These are phyloP conservation scores for Arabidopsis hybrid DNA, from an alignment of 441 rosid species.

Conservation along the genomic window DNA sequence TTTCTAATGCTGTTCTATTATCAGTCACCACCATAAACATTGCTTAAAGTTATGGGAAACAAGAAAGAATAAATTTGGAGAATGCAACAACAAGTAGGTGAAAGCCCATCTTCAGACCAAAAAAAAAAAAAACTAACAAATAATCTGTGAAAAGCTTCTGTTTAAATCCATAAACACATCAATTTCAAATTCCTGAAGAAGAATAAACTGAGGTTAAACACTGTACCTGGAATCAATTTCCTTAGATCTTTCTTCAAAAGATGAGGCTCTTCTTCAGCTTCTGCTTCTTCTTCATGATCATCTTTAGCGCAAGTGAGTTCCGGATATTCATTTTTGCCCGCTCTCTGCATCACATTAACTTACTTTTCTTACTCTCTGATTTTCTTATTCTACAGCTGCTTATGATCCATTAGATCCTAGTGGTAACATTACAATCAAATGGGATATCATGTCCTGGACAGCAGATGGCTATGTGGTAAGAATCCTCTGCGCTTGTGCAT, in stretches of 20 bases:
- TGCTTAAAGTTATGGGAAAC: slow-evolving; percentile 62
- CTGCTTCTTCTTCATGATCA: slow-evolving; percentile 47
- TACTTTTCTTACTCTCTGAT: slow-evolving; percentile 8
- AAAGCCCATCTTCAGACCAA: slow-evolving; percentile 40
- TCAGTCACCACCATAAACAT: slow-evolving; percentile 46
- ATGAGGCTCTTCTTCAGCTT: slow-evolving; percentile 49
- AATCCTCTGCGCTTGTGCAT: neutral
- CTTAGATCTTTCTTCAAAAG: slow-evolving; percentile 10
- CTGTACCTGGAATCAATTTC: neutral
- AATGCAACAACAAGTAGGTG: slow-evolving; percentile 56
- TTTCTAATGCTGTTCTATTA: slow-evolving; percentile 47
- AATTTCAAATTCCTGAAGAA: slow-evolving; percentile 29
- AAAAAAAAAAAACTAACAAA: slow-evolving; percentile 1
- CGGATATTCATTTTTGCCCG: neutral
- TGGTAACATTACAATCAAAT: slow-evolving; percentile 82
- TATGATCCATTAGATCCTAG: slow-evolving; percentile 91
- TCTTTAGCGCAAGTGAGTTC: slow-evolving; percentile 53
- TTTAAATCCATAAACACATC: slow-evolving; percentile 27
- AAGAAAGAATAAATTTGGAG: slow-evolving; percentile 34
- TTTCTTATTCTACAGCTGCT: slow-evolving; percentile 55
- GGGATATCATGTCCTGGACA: slow-evolving; percentile 94
- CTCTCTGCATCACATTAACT: neutral
- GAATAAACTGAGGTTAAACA: slow-evolving; percentile 17
- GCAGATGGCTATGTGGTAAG: slow-evolving; percentile 81
- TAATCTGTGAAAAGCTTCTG: slow-evolving; percentile 26